Evolutionary conservation across 768 basidiomycete genomes (phyloP).

Genomic region (Terana coerulea): DNA sequence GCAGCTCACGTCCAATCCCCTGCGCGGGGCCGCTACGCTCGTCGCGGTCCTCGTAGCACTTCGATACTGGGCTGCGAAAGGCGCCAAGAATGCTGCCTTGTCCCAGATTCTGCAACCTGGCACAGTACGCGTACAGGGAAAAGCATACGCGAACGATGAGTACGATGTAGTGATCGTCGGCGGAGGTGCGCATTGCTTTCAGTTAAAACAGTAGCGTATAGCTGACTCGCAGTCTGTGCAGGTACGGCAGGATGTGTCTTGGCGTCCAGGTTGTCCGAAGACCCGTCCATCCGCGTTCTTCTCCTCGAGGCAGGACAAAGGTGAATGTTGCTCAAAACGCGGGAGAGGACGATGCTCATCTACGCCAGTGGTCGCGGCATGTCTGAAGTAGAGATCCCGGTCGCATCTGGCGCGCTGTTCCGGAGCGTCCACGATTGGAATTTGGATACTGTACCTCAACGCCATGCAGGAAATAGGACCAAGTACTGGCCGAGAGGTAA

Average conservation of each 20-base stretch:
- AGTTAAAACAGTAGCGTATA: not conserved
- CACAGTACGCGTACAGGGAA: not conserved
- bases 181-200: slow-evolving; percentile 25
- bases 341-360: not conserved
- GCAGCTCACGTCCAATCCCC: not conserved
- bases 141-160: slow-evolving; percentile 13
- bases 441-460: slow-evolving; percentile 55
- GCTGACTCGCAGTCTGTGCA: slow-evolving; percentile 14
- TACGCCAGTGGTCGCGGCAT: not conserved
- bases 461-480: slow-evolving; percentile 40
- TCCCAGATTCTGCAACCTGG: not conserved
- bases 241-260: slow-evolving; percentile 63
- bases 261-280: slow-evolving; percentile 54
- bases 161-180: slow-evolving; percentile 37
- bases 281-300: slow-evolving; percentile 48
- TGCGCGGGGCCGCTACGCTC: not conserved
- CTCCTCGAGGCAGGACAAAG: slow-evolving; percentile 60
- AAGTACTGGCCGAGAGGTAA: slow-evolving; percentile 59
- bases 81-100: not conserved
- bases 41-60: not conserved
- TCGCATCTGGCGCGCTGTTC: slow-evolving; percentile 32
- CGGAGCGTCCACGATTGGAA: slow-evolving; percentile 46
- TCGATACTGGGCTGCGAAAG: not conserved
- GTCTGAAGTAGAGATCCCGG: slow-evolving; percentile 12
- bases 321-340: slow-evolving; percentile 27